Base-by-base conservation (phyloP, 306 rosid genomes). In the Lablab purpureus region DNA sequence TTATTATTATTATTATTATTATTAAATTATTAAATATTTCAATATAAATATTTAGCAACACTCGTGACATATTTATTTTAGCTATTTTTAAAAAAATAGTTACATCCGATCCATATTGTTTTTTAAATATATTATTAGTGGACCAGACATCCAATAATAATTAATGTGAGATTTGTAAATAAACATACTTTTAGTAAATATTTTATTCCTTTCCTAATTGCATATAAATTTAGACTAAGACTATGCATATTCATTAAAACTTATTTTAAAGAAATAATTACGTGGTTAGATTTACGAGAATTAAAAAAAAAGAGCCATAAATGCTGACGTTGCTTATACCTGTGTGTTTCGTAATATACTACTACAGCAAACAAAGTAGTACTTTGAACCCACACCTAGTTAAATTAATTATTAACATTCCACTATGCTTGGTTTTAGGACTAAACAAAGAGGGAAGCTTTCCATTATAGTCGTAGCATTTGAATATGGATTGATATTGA, bases 251-350 rank as follows among this genome's bases (percentile, higher is more conserved):
- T 11, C 12, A 22, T 5, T 55, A 22, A 23, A 56, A 56, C 9
- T 56, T 22, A 56, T 12, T 25, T 23, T 5, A 27, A 59, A 6
- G 10, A 59, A 58, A 59, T 5, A 58, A 5, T 25, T 4, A 22
- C 17, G 22, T 10, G 8, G 3, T 56, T 23, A 56, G 64, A 12
- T 23, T 23, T 23, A 32, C 12, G 25, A 23, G 34, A 56, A 25
- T 12, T 12, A 5, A 58, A 58, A 22, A 9, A 63, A 32, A 63
- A 63, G 6, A 66, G 81, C n/a, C n/a, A n/a, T n/a, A 81, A 84
- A 84, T 86, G 82, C 88, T 88, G 91, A 85, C 89, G 86, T 88
- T 88, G 84, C 88, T 85, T 80, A 88, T 85, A 82, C 80, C 34
- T 75, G n/a, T 74, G 81, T 65, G 56, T 72, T 69, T 68, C 81